Conservation (phyloP, 2,329 filamentous ascomycete species). For the Zymoseptoria pseudotritici region DNA sequence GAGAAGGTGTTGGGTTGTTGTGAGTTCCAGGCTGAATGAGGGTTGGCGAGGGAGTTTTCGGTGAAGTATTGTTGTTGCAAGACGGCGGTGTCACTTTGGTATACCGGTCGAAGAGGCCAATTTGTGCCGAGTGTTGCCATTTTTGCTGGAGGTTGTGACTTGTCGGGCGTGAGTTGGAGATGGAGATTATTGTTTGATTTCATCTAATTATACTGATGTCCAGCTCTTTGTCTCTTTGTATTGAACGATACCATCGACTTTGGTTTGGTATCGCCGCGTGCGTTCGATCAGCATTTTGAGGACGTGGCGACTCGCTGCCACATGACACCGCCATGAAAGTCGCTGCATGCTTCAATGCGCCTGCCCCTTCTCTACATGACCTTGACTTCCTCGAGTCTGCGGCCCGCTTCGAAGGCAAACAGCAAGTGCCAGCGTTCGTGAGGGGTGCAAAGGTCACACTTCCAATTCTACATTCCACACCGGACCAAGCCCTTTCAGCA, state of each 20-base stretch:
- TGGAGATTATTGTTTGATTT: background rate
- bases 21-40: background rate
- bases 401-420: background rate
- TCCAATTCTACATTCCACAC: background rate
- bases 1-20: background rate
- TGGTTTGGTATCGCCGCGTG: background rate
- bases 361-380: background rate
- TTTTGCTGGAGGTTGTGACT: background rate
- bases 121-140: background rate
- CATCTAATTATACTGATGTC: background rate
- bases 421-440: background rate
- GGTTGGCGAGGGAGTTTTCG: background rate
- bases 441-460: background rate
- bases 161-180: background rate
- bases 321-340: background rate
- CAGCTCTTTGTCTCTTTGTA: background rate
- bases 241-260: background rate
- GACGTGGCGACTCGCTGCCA: background rate
- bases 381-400: background rate
- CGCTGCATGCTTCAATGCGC: background rate
- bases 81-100: background rate
- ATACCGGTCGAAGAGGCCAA: background rate
- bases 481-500: background rate
- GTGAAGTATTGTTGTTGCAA: background rate
- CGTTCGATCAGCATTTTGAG: background rate